Conservation (phyloP, 2,329 filamentous ascomycete species). For the Claviceps pazoutovae region DNA sequence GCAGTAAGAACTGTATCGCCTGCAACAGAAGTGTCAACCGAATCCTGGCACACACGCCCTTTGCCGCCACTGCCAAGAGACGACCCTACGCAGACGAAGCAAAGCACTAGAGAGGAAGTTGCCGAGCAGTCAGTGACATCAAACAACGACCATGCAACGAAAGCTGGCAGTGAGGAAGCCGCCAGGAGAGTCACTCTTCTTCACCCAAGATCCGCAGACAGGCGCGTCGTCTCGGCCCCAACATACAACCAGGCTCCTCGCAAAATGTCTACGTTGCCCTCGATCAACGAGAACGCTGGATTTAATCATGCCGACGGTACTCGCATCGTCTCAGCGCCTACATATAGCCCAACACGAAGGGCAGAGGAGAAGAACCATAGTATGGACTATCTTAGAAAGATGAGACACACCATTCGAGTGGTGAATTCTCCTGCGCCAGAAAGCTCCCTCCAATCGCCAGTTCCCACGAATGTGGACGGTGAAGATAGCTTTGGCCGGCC, state of each 20-base stretch:
- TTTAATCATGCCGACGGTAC: constrained; percentile 19
- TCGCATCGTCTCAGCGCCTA: constrained; percentile 34
- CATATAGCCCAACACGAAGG: constrained; percentile 19
- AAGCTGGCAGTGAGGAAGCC: constrained; percentile 12
- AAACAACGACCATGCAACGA: constrained; percentile 11
- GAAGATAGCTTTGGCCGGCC: constrained; percentile 11
- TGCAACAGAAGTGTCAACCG: constrained; percentile 16
- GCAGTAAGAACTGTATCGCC: constrained; percentile 14
- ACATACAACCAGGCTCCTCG: constrained; percentile 27
- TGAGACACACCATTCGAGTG: constrained; percentile 39
- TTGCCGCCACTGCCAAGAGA: constrained; percentile 34
- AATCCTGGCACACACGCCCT: constrained; percentile 34
- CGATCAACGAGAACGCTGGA: constrained; percentile 31
- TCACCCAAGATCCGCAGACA: constrained; percentile 23
- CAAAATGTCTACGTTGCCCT: constrained; percentile 28
- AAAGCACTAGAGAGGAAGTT: constrained; percentile 9
- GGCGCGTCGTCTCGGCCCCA: constrained; percentile 38
- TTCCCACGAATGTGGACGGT: constrained; percentile 24
- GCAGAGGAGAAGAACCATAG: constrained; percentile 20
- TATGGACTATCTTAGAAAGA: constrained; percentile 30
- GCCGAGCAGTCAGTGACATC: constrained; percentile 13
- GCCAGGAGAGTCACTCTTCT: constrained; percentile 17
- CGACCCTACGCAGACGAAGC: constrained; percentile 9
- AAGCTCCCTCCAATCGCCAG: constrained; percentile 21
- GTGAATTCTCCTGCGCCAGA: constrained; percentile 33